phyloP scores from a whole-genome alignment of 2,329 filamentous ascomycete genomes.

The Alternaria consortialis region DNA sequence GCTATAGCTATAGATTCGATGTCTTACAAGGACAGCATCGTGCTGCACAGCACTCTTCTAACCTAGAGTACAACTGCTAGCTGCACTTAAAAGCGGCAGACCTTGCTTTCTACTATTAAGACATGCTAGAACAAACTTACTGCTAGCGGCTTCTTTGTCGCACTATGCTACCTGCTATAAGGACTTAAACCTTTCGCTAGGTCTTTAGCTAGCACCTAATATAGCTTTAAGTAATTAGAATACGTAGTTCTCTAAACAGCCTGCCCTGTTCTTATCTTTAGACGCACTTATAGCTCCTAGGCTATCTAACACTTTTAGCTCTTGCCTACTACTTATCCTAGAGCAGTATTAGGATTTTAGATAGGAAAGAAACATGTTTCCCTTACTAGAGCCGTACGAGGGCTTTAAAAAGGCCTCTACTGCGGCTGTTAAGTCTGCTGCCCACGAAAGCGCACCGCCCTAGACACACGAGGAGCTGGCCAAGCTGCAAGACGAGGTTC shows the following conservation, averaged over 20 bases:
- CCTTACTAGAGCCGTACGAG: background rate
- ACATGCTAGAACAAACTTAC: background rate
- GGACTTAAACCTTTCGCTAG: background rate
- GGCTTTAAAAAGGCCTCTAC: conserved; percentile 4
- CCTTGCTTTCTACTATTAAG: background rate
- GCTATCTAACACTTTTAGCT: background rate
- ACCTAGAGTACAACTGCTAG: background rate
- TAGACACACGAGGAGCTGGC: conserved; percentile 4
- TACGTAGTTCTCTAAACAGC: conserved; percentile 4
- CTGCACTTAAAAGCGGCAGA: background rate
- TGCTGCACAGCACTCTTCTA: background rate
- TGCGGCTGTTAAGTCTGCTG: background rate
- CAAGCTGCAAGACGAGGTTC: conserved; percentile 4
- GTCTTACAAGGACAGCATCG: background rate
- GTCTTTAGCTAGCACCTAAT: background rate
- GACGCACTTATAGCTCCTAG: background rate
- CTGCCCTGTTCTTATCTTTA: background rate
- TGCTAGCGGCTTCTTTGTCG: conserved; percentile 8
- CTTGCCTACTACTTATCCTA: background rate
- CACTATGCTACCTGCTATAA: conserved; percentile 5
- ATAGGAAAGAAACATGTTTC: conserved; percentile 3
- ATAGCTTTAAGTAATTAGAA: conserved; percentile 6
- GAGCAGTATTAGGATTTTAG: conserved; percentile 8
- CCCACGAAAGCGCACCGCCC: background rate
- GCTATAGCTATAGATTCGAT: background rate